Conservation (phyloP, 768 basidiomycete species). For the Clitopilus passeckerianus region DNA sequence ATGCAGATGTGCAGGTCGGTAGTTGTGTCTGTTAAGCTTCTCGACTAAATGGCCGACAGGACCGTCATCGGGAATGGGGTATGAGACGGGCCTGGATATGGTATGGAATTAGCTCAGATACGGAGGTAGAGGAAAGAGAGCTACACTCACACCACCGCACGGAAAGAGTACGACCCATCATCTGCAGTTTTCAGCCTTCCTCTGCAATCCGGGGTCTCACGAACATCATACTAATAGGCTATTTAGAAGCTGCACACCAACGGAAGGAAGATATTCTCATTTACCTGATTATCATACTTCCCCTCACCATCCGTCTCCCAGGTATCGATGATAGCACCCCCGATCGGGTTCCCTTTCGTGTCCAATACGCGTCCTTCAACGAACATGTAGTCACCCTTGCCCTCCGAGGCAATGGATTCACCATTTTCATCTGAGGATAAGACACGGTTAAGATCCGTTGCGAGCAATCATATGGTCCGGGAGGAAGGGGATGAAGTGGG, state of each 20-base stretch:
- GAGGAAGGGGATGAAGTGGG: background rate
- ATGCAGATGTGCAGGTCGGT: slow-evolving; percentile 79
- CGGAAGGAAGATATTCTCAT: background rate
- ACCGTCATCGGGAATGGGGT: slow-evolving; percentile 78
- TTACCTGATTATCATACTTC: slow-evolving; percentile 34
- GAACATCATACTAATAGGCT: slow-evolving; percentile 41
- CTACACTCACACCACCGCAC: slow-evolving; percentile 54
- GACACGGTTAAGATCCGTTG: background rate
- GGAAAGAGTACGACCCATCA: slow-evolving; percentile 65
- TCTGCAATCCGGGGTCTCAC: slow-evolving; percentile 64
- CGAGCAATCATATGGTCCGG: background rate
- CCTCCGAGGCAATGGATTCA: slow-evolving; percentile 80
- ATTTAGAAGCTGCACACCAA: too few relatives aligned
- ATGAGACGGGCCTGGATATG: slow-evolving; percentile 42
- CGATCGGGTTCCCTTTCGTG: slow-evolving; percentile 60
- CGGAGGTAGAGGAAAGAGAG: background rate
- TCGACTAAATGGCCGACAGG: slow-evolving; percentile 63
- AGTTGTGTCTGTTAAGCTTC: slow-evolving; percentile 60
- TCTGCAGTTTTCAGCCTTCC: slow-evolving; percentile 55
- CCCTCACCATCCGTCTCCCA: slow-evolving; percentile 76
- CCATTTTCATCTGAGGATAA: slow-evolving; percentile 50
- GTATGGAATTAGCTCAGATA: background rate
- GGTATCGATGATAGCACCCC: slow-evolving; percentile 69
- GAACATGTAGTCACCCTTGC: slow-evolving; percentile 81
- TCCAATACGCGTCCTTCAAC: slow-evolving; percentile 68